Percentiles rank a stretch among this genome's conserved stretches.
These are phyloP conservation scores for Mycena filopes DNA, from an alignment of 768 basidiomycete species.

Conservation along the genomic window DNA sequence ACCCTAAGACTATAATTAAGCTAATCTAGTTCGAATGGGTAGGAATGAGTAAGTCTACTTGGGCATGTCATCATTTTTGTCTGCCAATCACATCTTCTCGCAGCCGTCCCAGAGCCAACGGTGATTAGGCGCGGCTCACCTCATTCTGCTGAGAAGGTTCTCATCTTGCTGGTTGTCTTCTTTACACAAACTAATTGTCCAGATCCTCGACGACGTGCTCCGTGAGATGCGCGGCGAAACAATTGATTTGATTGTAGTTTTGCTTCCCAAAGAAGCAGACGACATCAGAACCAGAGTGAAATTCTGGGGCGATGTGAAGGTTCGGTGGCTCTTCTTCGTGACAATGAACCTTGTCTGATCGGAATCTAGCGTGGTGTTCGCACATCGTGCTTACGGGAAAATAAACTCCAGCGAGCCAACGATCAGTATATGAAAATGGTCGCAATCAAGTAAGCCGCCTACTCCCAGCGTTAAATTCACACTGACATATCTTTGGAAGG, in stretches of 20 bases:
- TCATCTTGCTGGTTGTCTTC: neutral
- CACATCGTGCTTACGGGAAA: conserved; percentile 52
- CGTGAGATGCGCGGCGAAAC: neutral
- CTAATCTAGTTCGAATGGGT: no score
- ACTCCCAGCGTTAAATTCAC: neutral
- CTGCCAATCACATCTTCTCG: neutral
- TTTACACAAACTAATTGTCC: neutral
- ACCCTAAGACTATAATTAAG: no score
- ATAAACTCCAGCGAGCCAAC: conserved; percentile 45
- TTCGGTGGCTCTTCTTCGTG: conserved; percentile 25
- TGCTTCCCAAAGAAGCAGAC: conserved; percentile 62
- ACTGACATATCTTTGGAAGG: conserved; percentile 42
- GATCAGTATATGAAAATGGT: conserved; percentile 69
- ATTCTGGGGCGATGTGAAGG: conserved; percentile 63
- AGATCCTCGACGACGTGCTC: conserved; percentile 8
- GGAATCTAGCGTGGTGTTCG: conserved; percentile 17
- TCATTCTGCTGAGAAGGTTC: neutral
- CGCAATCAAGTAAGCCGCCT: conserved; percentile 56
- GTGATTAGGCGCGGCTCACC: neutral
- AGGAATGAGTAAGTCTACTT: conserved; percentile 36
- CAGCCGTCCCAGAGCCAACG: neutral
- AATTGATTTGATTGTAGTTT: conserved; percentile 55
- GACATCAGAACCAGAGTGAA: conserved; percentile 61
- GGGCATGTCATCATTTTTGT: no score
- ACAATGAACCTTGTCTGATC: neutral